Base-by-base conservation (phyloP, 2,329 filamentous ascomycete genomes). In the Aspergillus sp. region DNA sequence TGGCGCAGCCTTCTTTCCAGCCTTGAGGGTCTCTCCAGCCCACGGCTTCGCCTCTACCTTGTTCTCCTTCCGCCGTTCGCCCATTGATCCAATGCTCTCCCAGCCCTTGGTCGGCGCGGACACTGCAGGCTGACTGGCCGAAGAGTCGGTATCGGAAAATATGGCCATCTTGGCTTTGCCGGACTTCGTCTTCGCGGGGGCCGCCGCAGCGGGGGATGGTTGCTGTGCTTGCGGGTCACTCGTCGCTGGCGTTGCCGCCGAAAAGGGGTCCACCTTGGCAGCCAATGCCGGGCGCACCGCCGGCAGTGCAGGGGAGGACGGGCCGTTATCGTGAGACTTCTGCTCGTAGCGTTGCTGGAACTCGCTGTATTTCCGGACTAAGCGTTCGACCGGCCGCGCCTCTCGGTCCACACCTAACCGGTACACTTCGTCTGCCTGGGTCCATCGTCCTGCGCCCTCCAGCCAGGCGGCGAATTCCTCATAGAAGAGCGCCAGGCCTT, bases 381-480 rank as follows among this genome's bases (percentile, higher is more conserved):
- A 79, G 49, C 95, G 85, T 72, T 93, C 89, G 0, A 86, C 84
- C 2, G 95, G 95, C 42, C 91, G 85, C 3, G 95, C 95, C 68
- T 96, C 92, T 47, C 88, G 87, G 74, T 97, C 91, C 56, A 99
- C 89, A 2, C 95, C 95, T 65, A 96, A 81, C 67, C 89, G 88
- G 74, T 96, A 98, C 0, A 99, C 90, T 75, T 99, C 95, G 68
- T 96, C 92, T 0, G 95, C 94, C 75, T 99, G 95, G 22, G 82
- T 84, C 90, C 92, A 97, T 64, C 94, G 84, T 14, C 87, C 90
- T 6, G 88, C 90, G 39, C 86, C 83, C 78, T 99, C 95, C 6
- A 99, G 81, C 91, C 93, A 98, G 1, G 87, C 90, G 1, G 95
- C 93, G 72, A 96, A 99, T 71, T 98, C 95, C 74, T 99, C 95